A percentile compares a stretch with the other conserved stretches of the same genome.
Conservation (phyloP, 306 rosid genomes). For the Pyrus pyrifolia region DNA sequence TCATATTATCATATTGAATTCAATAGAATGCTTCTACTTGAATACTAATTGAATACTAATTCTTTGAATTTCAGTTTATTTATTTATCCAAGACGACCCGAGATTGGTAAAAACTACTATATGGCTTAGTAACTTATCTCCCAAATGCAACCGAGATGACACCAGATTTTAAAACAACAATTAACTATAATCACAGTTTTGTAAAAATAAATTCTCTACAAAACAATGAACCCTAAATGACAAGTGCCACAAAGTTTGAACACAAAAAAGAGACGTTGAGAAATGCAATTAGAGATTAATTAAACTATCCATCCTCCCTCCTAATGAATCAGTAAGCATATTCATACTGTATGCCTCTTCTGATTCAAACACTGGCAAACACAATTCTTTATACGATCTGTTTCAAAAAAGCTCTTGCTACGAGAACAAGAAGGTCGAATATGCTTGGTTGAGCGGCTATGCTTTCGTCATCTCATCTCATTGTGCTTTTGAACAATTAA, state of each 20-base stretch:
- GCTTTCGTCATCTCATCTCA: slow-evolving; percentile 44
- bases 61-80: too few species aligned
- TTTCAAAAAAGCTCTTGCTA: slow-evolving; percentile 20
- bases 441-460: slow-evolving; percentile 24
- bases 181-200: not conserved
- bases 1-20: not conserved
- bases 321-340: not conserved
- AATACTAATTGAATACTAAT: too few species aligned
- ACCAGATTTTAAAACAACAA: not conserved
- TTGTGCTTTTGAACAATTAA: not conserved
- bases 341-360: not conserved
- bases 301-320: not conserved
- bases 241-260: not conserved
- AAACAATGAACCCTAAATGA: not conserved
- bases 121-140: too few species aligned
- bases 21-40: too few species aligned
- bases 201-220: not conserved
- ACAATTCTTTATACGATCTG: slow-evolving; percentile 4
- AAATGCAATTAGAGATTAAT: not conserved
- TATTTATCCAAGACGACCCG: too few species aligned
- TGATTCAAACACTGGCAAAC: slow-evolving; percentile 12
- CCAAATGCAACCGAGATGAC: too few species aligned
- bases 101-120: too few species aligned
- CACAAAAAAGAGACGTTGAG: not conserved
- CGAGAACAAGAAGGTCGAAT: slow-evolving; percentile 27